Evolutionary conservation across 2,329 filamentous ascomycete species (phyloP), one percentile per base, ranked within the genome.

Genomic region (Metarhizium anisopliae): DNA sequence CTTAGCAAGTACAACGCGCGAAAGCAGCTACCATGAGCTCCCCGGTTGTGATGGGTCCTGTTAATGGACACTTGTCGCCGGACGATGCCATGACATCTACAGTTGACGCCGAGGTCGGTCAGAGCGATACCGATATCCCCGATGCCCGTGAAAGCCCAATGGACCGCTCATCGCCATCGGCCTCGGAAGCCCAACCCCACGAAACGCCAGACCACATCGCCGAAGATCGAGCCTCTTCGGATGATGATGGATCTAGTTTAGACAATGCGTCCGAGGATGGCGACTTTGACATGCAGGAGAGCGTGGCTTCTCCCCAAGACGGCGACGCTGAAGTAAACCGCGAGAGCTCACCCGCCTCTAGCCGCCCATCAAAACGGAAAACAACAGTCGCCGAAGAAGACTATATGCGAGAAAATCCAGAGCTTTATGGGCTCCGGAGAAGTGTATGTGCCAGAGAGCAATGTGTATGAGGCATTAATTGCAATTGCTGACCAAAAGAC

Each of bases 351-450:
- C 81, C 84, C 64, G 85, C 86, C 64, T 89, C 86, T 47, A 80
- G 79, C 60, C 80, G 84, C 67, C 81, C 80, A 52, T 72, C 79
- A 59, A 96, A 96, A 78, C 87, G 91, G 72, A 87, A 89, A 74
- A 72, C 78, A 61, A 70, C 78, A 67, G 68, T 82, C 42, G 84
- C 86, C 53, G 89, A 94, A 64, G 87, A 94, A 57, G 86, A 91
- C 50, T 92, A 85, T 67, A 96, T 97, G 64, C 82, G 86, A 65
- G 88, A 90, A 67, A 95, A 99, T 66, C 94, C 94, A 49, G 91
- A 96, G 73, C 78, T 99, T 8, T 99, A 97, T 75, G 94, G 94
- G 51, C 79, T 99, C 62, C 85, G 94, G 64, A 84, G 94, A 75
- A 99, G 94, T 76, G 92, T 94, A 85, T 60, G 87, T 73, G 35